phyloP scores from a whole-genome alignment of 345 rosid species.

The Aurinia saxatilis region DNA sequence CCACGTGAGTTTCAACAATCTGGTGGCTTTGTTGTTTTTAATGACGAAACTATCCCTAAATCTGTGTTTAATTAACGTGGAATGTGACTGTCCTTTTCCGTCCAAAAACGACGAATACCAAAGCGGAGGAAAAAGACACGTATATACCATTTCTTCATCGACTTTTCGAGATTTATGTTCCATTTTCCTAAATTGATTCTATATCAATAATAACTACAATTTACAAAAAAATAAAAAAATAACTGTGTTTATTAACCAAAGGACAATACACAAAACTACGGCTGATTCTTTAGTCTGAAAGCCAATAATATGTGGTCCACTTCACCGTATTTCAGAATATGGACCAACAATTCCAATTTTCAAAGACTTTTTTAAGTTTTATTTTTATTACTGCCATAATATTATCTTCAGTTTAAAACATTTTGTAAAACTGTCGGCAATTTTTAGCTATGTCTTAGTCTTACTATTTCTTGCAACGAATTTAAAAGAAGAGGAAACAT shows the following conservation, averaged over 20 bases:
- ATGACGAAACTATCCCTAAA: constrained; percentile 16
- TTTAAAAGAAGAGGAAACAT: too few relatives aligned
- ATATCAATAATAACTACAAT: too few relatives aligned
- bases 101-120: constrained; percentile 21
- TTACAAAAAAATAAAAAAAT: not conserved
- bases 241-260: not conserved
- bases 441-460: not conserved
- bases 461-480: too few relatives aligned
- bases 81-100: constrained; percentile 17
- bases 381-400: not conserved
- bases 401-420: not conserved
- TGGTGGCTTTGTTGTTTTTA: not conserved
- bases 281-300: constrained; percentile 10
- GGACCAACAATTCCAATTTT: constrained; percentile 4
- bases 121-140: constrained; percentile 18
- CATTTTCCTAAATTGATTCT: not conserved
- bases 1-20: constrained; percentile 20
- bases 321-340: not conserved
- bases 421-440: not conserved
- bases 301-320: constrained; percentile 20
- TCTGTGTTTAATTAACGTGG: not conserved
- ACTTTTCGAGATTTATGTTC: not conserved
- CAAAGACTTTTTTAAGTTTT: not conserved
- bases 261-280: not conserved
- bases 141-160: constrained; percentile 17